Base-by-base conservation (phyloP, 2,329 filamentous ascomycete species). In the Drechslerella dactyloides region DNA sequence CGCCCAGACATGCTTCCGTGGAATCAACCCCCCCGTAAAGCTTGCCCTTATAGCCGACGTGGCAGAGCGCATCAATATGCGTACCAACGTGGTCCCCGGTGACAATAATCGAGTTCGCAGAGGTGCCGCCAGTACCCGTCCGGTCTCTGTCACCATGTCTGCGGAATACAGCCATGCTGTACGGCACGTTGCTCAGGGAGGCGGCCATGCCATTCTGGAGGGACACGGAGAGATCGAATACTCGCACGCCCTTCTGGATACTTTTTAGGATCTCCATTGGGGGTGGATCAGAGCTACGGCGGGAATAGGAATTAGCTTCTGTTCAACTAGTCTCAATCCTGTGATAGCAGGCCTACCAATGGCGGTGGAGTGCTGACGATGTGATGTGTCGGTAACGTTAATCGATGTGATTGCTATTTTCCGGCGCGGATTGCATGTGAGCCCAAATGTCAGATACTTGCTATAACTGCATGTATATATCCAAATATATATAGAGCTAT, bases 171-270 rank as follows among this genome's bases (percentile, higher is more conserved):
- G 57, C 69, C 62, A 73, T 69, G 30, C 56, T 61, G 51, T 73
- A 74, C 1, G 73, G 62, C 4, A 69, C 50, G 50, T 69, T 64
- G 11, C 58, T 57, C 33, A 57, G 53, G 23, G 73, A 73, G n/a
- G 51, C 44, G 13, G 73, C 52, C 73, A 74, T 74, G 69, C 73
- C 73, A 23, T 68, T 64, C 55, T 74, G 57, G 21, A 74, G 57
- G 17, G 73, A 54, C 0, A 74, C 73, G 19, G 56, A 64, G 21
- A 74, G 73, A 54, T 74, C 73, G 56, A 73, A 73, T 15, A 74
- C 44, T 6, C 58, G 52, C 5, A 62, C 59, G 40, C 61, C 66
- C 40, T 65, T 51, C 53, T 61, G 48, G n/a, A 72, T 24, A 1
- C 66, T 46, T 55, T 68, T 53, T 2, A 74, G 40, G 30, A 73